These are phyloP conservation scores for Seminavis robusta DNA, from an alignment of 108 stramenopile genomes.

Conservation along the genomic window DNA sequence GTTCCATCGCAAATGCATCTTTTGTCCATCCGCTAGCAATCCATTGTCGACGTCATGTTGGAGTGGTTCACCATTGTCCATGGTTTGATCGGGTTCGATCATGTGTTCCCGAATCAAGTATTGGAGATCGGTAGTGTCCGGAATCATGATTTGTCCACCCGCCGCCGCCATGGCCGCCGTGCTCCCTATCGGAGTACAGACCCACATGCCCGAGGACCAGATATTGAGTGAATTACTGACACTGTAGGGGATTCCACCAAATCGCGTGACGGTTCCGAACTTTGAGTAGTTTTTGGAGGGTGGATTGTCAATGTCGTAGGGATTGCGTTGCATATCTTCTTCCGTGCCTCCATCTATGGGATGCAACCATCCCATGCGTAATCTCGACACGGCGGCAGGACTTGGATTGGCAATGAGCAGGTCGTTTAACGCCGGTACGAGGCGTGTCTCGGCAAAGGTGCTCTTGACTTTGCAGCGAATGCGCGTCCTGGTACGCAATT, in stretches of 20 bases:
- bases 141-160: conserved; percentile 81
- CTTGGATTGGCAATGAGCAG: conserved; percentile 92
- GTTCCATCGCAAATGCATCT: conserved; percentile 92
- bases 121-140: conserved; percentile 67
- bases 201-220: conserved; percentile 79
- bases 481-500: conserved; percentile 55
- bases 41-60: conserved; percentile 65
- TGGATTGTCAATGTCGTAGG: neutral
- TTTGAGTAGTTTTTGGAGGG: conserved; percentile 29
- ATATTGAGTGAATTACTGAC: conserved; percentile 81
- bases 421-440: conserved; percentile 95
- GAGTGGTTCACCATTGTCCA: too few species aligned
- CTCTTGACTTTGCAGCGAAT: conserved; percentile 88
- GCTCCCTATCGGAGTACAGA: conserved; percentile 87
- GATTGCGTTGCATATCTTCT: conserved; percentile 1
- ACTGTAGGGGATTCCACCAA: conserved; percentile 70
- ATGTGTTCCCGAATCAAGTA: conserved; percentile 93
- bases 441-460: conserved; percentile 90
- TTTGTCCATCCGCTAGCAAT: conserved; percentile 59
- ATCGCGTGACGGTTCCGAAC: conserved; percentile 76
- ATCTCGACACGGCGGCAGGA: conserved; percentile 91
- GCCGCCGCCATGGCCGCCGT: conserved; percentile 92
- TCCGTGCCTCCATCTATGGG: conserved; percentile 16
- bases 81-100: conserved; percentile 66
- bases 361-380: conserved; percentile 79